phyloP scores from a whole-genome alignment of 331 rosid genomes.

The Arachis monticola region DNA sequence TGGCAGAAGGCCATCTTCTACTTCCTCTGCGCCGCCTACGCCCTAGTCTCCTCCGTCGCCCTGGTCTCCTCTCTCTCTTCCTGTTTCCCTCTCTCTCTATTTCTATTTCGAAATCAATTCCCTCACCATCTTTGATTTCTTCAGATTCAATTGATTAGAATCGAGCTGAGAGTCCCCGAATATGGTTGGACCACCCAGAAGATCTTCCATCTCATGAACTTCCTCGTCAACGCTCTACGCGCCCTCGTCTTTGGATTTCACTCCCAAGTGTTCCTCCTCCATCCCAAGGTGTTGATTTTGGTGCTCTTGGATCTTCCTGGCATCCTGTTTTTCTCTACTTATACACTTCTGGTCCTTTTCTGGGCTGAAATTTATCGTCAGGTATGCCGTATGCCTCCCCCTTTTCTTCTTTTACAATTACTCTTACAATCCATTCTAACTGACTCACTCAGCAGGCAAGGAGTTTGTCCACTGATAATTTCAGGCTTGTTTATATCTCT shows the following conservation, averaged over 20 bases:
- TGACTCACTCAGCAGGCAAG: background rate
- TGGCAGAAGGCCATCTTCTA: slow-evolving; percentile 72
- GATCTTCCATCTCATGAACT: slow-evolving; percentile 87
- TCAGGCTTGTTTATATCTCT: background rate
- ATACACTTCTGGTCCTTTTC: slow-evolving; percentile 80
- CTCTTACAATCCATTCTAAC: background rate
- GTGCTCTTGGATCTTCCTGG: slow-evolving; percentile 79
- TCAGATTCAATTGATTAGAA: slow-evolving; percentile 80
- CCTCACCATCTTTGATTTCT: background rate
- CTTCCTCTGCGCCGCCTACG: slow-evolving; percentile 70
- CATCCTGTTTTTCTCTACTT: slow-evolving; percentile 79
- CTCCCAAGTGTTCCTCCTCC: slow-evolving; percentile 58
- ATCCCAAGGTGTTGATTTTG: slow-evolving; percentile 65
- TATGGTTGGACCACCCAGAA: slow-evolving; percentile 91
- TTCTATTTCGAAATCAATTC: no score
- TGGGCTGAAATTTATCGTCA: slow-evolving; percentile 97
- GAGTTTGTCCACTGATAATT: background rate
- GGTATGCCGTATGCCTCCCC: slow-evolving; percentile 47
- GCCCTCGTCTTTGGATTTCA: slow-evolving; percentile 86
- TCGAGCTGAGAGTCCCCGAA: slow-evolving; percentile 86
- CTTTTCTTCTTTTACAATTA: background rate
- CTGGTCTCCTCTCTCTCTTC: slow-evolving; percentile 46
- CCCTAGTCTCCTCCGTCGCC: slow-evolving; percentile 72
- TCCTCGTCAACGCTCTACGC: slow-evolving; percentile 77
- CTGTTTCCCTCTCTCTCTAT: background rate